phyloP scores from a whole-genome alignment of 805 yeast species.

The Kluyveromyces dobzhanskii region DNA sequence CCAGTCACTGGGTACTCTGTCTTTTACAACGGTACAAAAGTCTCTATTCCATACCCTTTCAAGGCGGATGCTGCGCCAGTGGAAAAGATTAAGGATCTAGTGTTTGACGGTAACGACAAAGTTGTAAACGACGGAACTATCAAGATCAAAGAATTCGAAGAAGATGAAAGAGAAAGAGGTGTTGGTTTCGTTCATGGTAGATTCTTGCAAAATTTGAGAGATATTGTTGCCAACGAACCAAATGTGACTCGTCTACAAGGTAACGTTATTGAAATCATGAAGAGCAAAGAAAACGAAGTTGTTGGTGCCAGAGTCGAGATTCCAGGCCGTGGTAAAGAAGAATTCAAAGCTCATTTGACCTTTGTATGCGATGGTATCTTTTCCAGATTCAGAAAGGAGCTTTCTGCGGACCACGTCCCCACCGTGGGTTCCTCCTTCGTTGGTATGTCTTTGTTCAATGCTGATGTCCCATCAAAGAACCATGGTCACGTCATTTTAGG shows the following conservation, averaged over 20 bases:
- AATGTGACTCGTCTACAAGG: conserved; percentile 79
- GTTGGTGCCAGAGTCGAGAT: conserved; percentile 64
- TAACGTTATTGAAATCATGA: conserved; percentile 60
- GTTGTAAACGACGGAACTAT: conserved; percentile 44
- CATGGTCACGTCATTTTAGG: conserved; percentile 91
- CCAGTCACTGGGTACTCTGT: conserved; percentile 76
- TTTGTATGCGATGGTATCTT: conserved; percentile 89
- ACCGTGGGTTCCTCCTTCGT: conserved; percentile 74
- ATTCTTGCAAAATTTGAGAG: conserved; percentile 69
- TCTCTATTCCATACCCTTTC: conserved; percentile 63
- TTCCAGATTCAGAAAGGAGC: conserved; percentile 79
- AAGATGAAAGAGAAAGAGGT: conserved; percentile 52
- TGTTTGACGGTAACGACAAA: conserved; percentile 51
- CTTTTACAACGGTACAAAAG: conserved; percentile 48
- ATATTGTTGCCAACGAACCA: conserved; percentile 55
- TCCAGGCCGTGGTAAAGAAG: conserved; percentile 33
- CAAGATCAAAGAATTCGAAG: conserved; percentile 46
- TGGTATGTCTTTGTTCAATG: conserved; percentile 69
- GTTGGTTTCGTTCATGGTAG: conserved; percentile 91
- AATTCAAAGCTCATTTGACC: conserved; percentile 54
- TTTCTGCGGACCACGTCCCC: conserved; percentile 55
- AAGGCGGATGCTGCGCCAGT: conserved; percentile 42
- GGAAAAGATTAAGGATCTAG: conserved; percentile 47
- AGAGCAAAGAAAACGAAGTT: conserved; percentile 49
- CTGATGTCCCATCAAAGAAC: conserved; percentile 61